Percentiles rank a stretch among this genome's conserved stretches.
Evolutionary conservation across 805 yeast species (phyloP).

Genomic region (Metschnikowia peoriensis): DNA sequence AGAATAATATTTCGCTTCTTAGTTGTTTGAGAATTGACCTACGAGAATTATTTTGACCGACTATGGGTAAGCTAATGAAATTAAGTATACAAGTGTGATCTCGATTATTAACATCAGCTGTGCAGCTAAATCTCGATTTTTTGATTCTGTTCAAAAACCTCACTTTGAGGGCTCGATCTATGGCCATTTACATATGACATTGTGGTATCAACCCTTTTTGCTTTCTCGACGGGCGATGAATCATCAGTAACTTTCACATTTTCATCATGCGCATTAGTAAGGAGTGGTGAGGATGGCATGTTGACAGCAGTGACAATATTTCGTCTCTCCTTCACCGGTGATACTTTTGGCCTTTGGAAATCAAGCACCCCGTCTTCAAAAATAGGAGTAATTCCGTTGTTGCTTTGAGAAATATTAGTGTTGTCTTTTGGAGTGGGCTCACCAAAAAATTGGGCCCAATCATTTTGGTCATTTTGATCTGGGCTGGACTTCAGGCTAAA

Average conservation of each 20-base stretch:
- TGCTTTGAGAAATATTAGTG: constrained; percentile 7
- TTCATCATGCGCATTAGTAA: constrained; percentile 18
- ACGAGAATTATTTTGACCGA: too few relatives aligned
- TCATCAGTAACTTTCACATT: constrained; percentile 13
- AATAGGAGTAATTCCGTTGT: constrained; percentile 17
- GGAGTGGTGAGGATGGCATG: constrained; percentile 43
- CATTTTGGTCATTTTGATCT: constrained; percentile 33
- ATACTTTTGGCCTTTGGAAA: constrained; percentile 29
- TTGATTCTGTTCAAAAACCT: constrained; percentile 5
- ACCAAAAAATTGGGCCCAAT: constrained; percentile 46
- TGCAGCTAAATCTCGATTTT: background rate
- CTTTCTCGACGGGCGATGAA: constrained; percentile 35
- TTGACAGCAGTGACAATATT: constrained; percentile 26
- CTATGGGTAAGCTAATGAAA: background rate
- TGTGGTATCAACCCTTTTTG: constrained; percentile 37
- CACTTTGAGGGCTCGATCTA: constrained; percentile 20
- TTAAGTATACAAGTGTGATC: background rate
- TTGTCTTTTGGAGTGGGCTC: constrained; percentile 41
- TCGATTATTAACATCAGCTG: background rate
- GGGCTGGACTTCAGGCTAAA: constrained; percentile 36
- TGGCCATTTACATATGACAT: constrained; percentile 20
- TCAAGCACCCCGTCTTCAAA: constrained; percentile 30
- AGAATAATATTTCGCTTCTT: too few relatives aligned
- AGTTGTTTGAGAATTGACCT: too few relatives aligned
- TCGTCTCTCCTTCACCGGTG: constrained; percentile 22